phyloP scores from a whole-genome alignment of 2,329 filamentous ascomycete genomes.

The Aspergillus flavus region DNA sequence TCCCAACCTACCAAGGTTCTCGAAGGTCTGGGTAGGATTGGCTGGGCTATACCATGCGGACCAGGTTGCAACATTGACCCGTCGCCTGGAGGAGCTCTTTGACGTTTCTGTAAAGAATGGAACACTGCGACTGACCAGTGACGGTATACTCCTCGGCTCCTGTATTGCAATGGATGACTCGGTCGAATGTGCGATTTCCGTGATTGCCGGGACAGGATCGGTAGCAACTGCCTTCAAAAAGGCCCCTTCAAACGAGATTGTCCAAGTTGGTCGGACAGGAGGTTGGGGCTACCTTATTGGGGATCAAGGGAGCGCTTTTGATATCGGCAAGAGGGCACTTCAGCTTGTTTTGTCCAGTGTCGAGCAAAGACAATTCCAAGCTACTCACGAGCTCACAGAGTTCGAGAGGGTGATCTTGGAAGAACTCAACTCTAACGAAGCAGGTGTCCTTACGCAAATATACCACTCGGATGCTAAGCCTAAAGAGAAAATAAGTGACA shows the following conservation, averaged over 20 bases:
- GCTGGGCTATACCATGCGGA: constrained; percentile 45
- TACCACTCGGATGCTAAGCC: background rate
- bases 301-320: constrained; percentile 48
- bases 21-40: constrained; percentile 41
- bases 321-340: constrained; percentile 42
- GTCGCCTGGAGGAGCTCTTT: constrained; percentile 32
- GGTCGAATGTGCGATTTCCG: constrained; percentile 31
- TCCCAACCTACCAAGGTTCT: background rate
- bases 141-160: constrained; percentile 45
- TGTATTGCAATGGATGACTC: constrained; percentile 20
- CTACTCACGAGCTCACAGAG: constrained; percentile 5
- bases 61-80: constrained; percentile 29
- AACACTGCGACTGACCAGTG: constrained; percentile 39
- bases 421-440: background rate
- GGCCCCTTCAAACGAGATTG: constrained; percentile 17
- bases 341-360: constrained; percentile 34
- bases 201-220: constrained; percentile 50
- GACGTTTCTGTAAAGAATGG: constrained; percentile 18
- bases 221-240: constrained; percentile 45
- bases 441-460: background rate
- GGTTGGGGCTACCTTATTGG: constrained; percentile 51
- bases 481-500: background rate
- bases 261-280: constrained; percentile 39
- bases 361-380: constrained; percentile 28
- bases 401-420: constrained; percentile 17